Evolutionary conservation across 805 yeast genomes (phyloP).

Genomic region (Metschnikowia amazonensis): DNA sequence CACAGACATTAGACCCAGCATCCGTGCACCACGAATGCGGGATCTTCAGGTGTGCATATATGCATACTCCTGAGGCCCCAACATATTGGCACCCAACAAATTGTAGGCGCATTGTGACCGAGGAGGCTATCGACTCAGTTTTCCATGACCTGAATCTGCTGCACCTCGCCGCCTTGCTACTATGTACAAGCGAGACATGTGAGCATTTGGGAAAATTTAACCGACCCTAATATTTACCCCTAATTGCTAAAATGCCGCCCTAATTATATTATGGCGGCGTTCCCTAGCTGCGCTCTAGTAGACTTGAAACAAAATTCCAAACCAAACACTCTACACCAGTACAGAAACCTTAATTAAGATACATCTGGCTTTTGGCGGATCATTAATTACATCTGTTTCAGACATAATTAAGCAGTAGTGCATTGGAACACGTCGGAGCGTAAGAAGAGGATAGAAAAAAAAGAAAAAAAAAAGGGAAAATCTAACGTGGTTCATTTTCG

Average conservation of each 20-base stretch:
- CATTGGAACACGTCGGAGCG: neutral
- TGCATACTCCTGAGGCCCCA: neutral
- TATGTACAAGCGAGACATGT: slow-evolving; percentile 1
- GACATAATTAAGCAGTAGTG: neutral
- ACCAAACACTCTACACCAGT: neutral
- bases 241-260: neutral
- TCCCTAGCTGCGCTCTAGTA: neutral
- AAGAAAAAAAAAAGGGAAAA: neutral
- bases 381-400: neutral
- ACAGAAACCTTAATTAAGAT: neutral
- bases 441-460: neutral
- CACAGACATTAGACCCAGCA: neutral
- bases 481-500: neutral
- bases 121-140: neutral
- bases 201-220: neutral
- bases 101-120: neutral
- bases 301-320: neutral
- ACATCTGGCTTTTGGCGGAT: neutral
- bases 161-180: neutral
- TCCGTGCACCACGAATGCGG: neutral
- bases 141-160: neutral
- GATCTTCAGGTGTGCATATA: neutral
- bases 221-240: neutral
- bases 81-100: slow-evolving; percentile 5
- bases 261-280: neutral